Evolutionary conservation across 768 basidiomycete genomes (phyloP).

Genomic region (Trametes cubensis): DNA sequence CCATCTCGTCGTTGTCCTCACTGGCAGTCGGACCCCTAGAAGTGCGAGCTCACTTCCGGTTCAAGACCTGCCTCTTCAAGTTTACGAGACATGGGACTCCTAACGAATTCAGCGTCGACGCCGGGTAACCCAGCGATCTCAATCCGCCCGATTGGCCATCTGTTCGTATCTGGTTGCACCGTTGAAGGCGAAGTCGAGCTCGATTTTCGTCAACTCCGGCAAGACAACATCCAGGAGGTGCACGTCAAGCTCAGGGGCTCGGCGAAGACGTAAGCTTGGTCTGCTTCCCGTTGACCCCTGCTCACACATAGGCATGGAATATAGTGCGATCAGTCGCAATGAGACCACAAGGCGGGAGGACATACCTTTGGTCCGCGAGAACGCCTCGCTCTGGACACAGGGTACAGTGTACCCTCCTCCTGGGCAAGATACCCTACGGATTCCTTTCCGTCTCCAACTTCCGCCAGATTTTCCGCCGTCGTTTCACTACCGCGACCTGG

Average conservation of each 20-base stretch:
- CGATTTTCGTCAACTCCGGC: constrained; percentile 13
- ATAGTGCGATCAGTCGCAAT: constrained; percentile 10
- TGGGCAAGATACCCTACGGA: constrained; percentile 3
- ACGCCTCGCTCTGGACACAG: constrained; percentile 16
- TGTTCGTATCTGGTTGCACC: constrained; percentile 12
- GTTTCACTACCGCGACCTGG: constrained; percentile 1
- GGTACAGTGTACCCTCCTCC: constrained; percentile 10
- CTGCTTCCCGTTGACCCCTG: too few relatives aligned
- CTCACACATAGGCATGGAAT: neutral
- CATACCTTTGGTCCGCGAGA: constrained; percentile 4
- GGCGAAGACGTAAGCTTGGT: constrained; percentile 14
- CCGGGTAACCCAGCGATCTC: neutral
- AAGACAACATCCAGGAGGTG: constrained; percentile 19
- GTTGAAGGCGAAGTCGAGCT: constrained; percentile 21
- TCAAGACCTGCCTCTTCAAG: too few relatives aligned
- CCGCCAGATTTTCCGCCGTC: constrained; percentile 15
- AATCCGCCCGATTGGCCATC: neutral
- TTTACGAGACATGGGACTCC: too few relatives aligned
- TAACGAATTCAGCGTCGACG: too few relatives aligned
- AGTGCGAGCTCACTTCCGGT: too few relatives aligned
- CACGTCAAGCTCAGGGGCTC: constrained; percentile 19
- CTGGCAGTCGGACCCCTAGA: too few relatives aligned
- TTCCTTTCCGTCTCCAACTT: constrained; percentile 22
- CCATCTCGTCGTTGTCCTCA: too few relatives aligned
- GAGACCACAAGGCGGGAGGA: neutral